phyloP scores from a whole-genome alignment of 768 basidiomycete genomes.

The Russula lepida region DNA sequence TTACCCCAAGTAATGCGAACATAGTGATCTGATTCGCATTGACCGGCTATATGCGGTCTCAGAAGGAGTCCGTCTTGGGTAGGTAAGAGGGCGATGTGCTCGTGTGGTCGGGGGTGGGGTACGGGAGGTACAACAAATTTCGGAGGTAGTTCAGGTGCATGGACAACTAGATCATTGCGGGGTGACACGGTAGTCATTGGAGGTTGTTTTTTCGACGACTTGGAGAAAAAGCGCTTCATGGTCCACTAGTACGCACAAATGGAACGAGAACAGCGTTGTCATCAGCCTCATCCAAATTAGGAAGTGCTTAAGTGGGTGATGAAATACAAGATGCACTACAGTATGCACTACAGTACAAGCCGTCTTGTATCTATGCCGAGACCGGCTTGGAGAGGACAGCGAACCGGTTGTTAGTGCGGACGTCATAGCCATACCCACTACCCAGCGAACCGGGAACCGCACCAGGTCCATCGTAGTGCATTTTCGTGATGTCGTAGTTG shows the following conservation, averaged over 20 bases:
- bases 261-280: background rate
- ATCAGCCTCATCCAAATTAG: slow-evolving; percentile 5
- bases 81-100: slow-evolving; percentile 53
- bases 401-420: slow-evolving; percentile 51
- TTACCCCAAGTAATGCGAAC: slow-evolving; percentile 58
- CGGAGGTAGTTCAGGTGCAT: slow-evolving; percentile 41
- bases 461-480: slow-evolving; percentile 87
- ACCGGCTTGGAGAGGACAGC: slow-evolving; percentile 42
- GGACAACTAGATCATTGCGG: slow-evolving; percentile 11
- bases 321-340: slow-evolving; percentile 11
- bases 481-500: slow-evolving; percentile 83
- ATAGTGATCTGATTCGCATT: slow-evolving; percentile 30
- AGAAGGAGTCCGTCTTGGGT: slow-evolving; percentile 59
- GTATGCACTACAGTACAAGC: slow-evolving; percentile 17
- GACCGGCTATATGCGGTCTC: slow-evolving; percentile 41
- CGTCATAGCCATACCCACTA: slow-evolving; percentile 74
- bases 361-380: slow-evolving; percentile 9
- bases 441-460: slow-evolving; percentile 52
- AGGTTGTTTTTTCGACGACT: slow-evolving; percentile 13
- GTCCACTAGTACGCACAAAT: background rate
- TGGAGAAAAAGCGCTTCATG: slow-evolving; percentile 21
- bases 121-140: slow-evolving; percentile 57
- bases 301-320: background rate
- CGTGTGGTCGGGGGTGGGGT: slow-evolving; percentile 69
- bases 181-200: background rate